These are phyloP conservation scores for Penicillium riverlandense DNA, from an alignment of 495 filamentous ascomycete species.

Conservation along the genomic window DNA sequence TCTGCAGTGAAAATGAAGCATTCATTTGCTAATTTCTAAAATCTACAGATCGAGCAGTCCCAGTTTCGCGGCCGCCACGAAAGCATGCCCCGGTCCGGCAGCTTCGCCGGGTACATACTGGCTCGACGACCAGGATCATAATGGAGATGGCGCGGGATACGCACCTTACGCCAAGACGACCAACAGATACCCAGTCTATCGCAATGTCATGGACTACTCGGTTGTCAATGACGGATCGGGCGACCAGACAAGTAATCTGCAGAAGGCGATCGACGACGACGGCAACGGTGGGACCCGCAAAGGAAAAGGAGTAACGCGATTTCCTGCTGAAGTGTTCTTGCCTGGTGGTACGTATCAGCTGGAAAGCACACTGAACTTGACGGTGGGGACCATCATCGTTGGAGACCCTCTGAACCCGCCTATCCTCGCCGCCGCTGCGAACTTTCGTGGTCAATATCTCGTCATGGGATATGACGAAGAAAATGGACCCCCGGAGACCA, in stretches of 20 bases:
- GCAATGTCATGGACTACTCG: slow-evolving; percentile 48
- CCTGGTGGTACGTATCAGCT: slow-evolving; percentile 41
- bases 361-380: slow-evolving; percentile 28
- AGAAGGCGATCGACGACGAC: slow-evolving; percentile 31
- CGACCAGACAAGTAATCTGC: slow-evolving; percentile 37
- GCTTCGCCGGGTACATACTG: slow-evolving; percentile 17
- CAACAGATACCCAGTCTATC: slow-evolving; percentile 44
- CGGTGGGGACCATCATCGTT: slow-evolving; percentile 38
- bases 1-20: too few relatives aligned
- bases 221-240: slow-evolving; percentile 39
- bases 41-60: neutral
- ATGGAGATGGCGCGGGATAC: slow-evolving; percentile 19
- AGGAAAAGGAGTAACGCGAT: slow-evolving; percentile 35
- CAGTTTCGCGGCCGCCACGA: slow-evolving; percentile 1
- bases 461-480: slow-evolving; percentile 26
- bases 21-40: too few relatives aligned
- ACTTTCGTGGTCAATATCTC: slow-evolving; percentile 25
- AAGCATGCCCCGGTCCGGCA: slow-evolving; percentile 12
- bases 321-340: slow-evolving; percentile 44
- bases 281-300: slow-evolving; percentile 27
- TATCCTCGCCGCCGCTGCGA: slow-evolving; percentile 22
- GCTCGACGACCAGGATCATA: slow-evolving; percentile 29
- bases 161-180: slow-evolving; percentile 30
- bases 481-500: slow-evolving; percentile 27
- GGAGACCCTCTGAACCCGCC: slow-evolving; percentile 33